Percentiles rank a stretch among this genome's conserved stretches.
These are phyloP conservation scores for Fraxinus albicans DNA, from an alignment of 305 asterid genomes.

Conservation along the genomic window DNA sequence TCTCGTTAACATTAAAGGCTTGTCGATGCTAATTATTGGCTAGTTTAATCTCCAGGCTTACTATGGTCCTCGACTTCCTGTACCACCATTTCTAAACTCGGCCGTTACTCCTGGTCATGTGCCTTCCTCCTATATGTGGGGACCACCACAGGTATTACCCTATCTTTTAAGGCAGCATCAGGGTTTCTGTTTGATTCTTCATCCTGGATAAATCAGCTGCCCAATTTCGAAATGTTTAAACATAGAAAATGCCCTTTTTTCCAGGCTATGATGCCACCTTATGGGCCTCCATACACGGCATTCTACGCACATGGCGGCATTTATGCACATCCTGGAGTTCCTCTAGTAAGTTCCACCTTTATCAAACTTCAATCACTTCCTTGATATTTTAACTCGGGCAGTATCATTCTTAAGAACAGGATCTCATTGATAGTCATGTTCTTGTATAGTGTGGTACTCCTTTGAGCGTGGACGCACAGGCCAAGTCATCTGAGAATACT, in stretches of 20 bases:
- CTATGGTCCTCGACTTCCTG: constrained; percentile 91
- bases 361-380: background rate
- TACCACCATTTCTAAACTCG: constrained; percentile 76
- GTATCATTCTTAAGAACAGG: background rate
- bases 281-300: constrained; percentile 85
- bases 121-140: constrained; percentile 93
- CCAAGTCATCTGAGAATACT: constrained; percentile 58
- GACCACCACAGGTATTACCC: constrained; percentile 76
- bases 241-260: constrained; percentile 10
- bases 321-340: constrained; percentile 83
- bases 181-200: background rate
- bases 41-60: constrained; percentile 53
- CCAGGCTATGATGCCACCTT: constrained; percentile 87
- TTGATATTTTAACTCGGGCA: background rate
- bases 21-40: background rate
- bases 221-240: background rate
- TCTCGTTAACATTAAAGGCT: background rate
- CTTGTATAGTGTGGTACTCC: constrained; percentile 61
- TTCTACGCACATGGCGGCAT: constrained; percentile 83
- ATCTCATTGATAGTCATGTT: constrained; percentile 16
- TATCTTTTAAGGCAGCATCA: background rate
- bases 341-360: constrained; percentile 52
- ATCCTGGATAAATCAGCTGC: background rate
- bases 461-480: constrained; percentile 54
- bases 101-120: constrained; percentile 65